Conservation (phyloP, 345 rosid genomes). For the Firmiana major region DNA sequence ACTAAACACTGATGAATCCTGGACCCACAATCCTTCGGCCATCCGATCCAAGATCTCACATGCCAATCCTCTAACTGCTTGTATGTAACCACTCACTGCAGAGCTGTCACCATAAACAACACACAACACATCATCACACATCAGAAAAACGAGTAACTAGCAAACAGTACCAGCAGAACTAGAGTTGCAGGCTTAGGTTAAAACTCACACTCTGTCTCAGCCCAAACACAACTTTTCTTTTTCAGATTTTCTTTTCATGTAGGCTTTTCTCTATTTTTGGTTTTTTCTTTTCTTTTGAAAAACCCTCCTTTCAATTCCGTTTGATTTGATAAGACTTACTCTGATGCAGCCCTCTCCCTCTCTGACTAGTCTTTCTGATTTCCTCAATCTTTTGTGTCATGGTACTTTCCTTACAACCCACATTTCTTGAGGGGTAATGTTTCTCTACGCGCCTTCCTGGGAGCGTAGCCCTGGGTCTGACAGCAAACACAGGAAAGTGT, state of each 20-base stretch:
- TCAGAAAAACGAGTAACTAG: background rate
- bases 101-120: conserved; percentile 33
- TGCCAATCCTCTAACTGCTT: conserved; percentile 58
- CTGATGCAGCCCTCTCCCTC: background rate
- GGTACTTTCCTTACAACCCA: background rate
- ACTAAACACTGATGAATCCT: conserved; percentile 45
- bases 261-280: background rate
- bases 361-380: background rate
- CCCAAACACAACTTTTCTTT: background rate
- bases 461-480: background rate
- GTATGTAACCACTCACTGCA: conserved; percentile 54
- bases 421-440: background rate
- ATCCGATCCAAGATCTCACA: conserved; percentile 63
- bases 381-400: background rate
- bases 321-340: background rate
- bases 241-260: background rate
- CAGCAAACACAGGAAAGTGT: background rate
- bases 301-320: background rate
- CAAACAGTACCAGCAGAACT: background rate
- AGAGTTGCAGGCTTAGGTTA: background rate
- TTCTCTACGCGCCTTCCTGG: background rate
- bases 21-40: conserved; percentile 67
- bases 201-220: background rate
- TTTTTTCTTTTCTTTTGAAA: background rate
- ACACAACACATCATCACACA: background rate